These are phyloP conservation scores for Gloeostereum incarnatum DNA, from an alignment of 768 basidiomycete genomes.

Conservation along the genomic window DNA sequence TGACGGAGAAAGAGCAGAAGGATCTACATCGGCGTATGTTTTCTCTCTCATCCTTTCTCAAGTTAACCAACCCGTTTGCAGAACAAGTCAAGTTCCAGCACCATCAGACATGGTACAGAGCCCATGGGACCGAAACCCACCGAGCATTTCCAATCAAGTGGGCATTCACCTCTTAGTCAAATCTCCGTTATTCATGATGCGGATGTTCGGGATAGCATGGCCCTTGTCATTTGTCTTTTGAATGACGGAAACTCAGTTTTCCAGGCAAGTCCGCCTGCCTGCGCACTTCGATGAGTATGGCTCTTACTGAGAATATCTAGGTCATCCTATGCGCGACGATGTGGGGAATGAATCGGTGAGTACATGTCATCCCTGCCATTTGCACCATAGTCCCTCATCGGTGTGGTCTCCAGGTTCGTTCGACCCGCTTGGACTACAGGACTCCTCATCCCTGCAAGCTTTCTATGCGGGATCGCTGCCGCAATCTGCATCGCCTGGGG, in stretches of 20 bases:
- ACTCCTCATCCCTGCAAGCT: slow-evolving; percentile 60
- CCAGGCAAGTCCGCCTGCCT: slow-evolving; percentile 34
- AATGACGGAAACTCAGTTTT: slow-evolving; percentile 77
- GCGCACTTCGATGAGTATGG: not conserved
- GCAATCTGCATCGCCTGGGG: slow-evolving; percentile 71
- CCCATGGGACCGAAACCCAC: slow-evolving; percentile 79
- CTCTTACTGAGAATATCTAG: slow-evolving; percentile 18
- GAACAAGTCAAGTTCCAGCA: slow-evolving; percentile 64
- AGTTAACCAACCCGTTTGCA: slow-evolving; percentile 14
- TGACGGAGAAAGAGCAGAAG: slow-evolving; percentile 55
- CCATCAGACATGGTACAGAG: slow-evolving; percentile 77
- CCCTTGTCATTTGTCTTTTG: slow-evolving; percentile 63
- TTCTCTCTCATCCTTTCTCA: not conserved
- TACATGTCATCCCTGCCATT: not conserved
- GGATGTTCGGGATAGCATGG: too few relatives aligned
- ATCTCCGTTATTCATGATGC: slow-evolving; percentile 1
- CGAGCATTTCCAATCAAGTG: slow-evolving; percentile 53
- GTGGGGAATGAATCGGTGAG: slow-evolving; percentile 69
- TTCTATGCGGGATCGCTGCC: slow-evolving; percentile 69
- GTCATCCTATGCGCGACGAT: slow-evolving; percentile 64
- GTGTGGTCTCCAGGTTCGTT: slow-evolving; percentile 31
- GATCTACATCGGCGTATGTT: slow-evolving; percentile 56
- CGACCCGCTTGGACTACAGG: slow-evolving; percentile 67
- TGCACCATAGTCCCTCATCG: slow-evolving; percentile 3
- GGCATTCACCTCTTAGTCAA: slow-evolving; percentile 8